Evolutionary conservation across 148 eudicot genomes (phyloP), one percentile per base, ranked within the genome.

Genomic region (Agrostemma githago): DNA sequence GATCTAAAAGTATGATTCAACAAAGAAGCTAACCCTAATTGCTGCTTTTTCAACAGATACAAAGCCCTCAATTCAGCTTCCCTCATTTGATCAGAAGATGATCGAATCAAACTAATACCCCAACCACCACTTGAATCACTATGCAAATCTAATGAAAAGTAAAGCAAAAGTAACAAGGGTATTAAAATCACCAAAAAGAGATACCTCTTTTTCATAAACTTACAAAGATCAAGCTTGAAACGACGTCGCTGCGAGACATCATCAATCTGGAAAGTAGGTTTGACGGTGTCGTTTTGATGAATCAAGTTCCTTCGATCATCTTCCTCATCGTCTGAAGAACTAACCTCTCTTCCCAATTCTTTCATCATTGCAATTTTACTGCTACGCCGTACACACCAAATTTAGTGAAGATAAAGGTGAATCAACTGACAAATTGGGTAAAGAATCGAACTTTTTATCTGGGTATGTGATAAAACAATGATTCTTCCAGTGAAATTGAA

Each of bases 281-380:
- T 76, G 0, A 43, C 39, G 71, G 80, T 48, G 42, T 72, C 86
- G 71, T 81, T 88, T 66, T 78, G 84, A 40, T 51, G 62, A 41
- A 91, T 84, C 62, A 89, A 84, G 26, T 74, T 80, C 53, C 63
- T 79, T n/a, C 76, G 82, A 75, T 91, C 92, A 3, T 80, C 82
- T 53, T 89, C 93, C 59, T 91, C 96, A 42, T 87, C 93, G 51
- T 87, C 93, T 3, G 92, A 88, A 71, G 82, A 80, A 34, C n/a
- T 41, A 38, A 79, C 71, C 2, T 82, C 89, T 80, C 79, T 71
- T 8, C 37, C 79, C 41, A 80, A 9, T 9, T 71, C 79, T 42
- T 71, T 80, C 82, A 71, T 76, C 76, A 58, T 75, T 10, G 9
- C 19, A 5, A 34, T 44, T 44, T 42, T 10, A 19, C 5, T 11